These are phyloP conservation scores for Ceratocystis cacaofunesta DNA, from an alignment of 2,329 filamentous ascomycete species.

Conservation along the genomic window DNA sequence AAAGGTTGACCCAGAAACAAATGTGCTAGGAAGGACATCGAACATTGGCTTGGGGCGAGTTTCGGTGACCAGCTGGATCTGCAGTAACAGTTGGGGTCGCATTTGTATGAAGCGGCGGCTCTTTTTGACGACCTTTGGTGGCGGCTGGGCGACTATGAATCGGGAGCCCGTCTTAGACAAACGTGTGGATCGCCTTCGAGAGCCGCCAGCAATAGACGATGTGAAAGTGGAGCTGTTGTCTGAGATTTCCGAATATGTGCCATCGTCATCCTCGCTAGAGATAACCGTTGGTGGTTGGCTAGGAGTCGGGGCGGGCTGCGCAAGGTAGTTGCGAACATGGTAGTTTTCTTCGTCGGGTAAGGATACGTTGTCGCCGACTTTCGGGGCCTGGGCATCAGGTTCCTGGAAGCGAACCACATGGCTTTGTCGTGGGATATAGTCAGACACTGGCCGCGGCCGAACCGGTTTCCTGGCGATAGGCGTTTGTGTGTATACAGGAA, in stretches of 20 bases:
- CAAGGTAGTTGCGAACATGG: constrained; percentile 13
- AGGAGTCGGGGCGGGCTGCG: not conserved
- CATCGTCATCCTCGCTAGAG: constrained; percentile 36
- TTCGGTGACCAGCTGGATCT: constrained; percentile 52
- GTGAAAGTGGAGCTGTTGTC: constrained; percentile 28
- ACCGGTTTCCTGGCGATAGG: constrained; percentile 17
- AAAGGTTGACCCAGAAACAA: constrained; percentile 39
- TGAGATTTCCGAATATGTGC: constrained; percentile 30
- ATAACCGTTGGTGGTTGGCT: constrained; percentile 1
- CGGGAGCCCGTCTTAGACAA: constrained; percentile 33
- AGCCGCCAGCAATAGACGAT: constrained; percentile 20
- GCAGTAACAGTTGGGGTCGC: constrained; percentile 53
- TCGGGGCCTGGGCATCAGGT: not conserved
- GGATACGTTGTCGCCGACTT: constrained; percentile 1
- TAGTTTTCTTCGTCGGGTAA: constrained; percentile 13
- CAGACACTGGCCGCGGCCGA: constrained; percentile 26
- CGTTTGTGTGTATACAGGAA: not conserved
- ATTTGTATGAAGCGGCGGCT: constrained; percentile 53
- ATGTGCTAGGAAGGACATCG: constrained; percentile 58
- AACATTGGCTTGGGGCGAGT: constrained; percentile 51
- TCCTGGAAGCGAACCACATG: constrained; percentile 35
- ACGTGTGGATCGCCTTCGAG: constrained; percentile 17
- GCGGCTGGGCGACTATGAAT: constrained; percentile 53
- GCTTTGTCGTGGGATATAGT: constrained; percentile 27
- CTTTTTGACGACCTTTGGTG: constrained; percentile 41